phyloP scores from a whole-genome alignment of 2,329 filamentous ascomycete genomes.

The Knufia petricola region DNA sequence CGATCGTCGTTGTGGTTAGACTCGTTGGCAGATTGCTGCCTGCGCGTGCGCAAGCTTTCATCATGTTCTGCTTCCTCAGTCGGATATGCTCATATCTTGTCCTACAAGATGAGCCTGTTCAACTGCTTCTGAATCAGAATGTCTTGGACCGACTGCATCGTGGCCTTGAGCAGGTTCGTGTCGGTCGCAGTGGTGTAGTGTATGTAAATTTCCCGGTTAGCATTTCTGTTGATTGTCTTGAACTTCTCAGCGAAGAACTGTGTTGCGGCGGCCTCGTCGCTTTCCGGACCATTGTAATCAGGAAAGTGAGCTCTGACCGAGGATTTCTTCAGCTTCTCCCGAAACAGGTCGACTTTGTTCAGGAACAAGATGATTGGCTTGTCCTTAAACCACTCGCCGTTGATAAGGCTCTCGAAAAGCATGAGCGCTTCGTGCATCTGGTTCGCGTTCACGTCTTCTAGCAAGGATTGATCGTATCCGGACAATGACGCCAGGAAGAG shows the following conservation, averaged over 20 bases:
- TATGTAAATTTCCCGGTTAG: constrained; percentile 48
- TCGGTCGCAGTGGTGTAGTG: constrained; percentile 53
- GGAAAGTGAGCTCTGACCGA: constrained; percentile 68
- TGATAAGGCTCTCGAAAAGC: constrained; percentile 77
- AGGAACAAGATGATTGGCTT: constrained; percentile 75
- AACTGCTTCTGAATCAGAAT: constrained; percentile 81
- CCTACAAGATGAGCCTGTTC: constrained; percentile 62
- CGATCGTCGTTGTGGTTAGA: too few relatives aligned
- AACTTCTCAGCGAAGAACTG: constrained; percentile 80
- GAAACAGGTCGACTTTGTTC: constrained; percentile 82
- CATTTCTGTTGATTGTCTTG: constrained; percentile 59
- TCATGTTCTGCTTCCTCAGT: neutral
- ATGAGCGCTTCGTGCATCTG: constrained; percentile 87
- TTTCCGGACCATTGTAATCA: constrained; percentile 63
- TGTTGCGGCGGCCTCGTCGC: constrained; percentile 63
- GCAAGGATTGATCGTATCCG: constrained; percentile 90
- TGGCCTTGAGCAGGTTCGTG: constrained; percentile 71
- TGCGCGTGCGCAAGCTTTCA: neutral
- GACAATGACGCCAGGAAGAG: constrained; percentile 92
- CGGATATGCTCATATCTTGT: neutral
- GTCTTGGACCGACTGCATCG: constrained; percentile 76
- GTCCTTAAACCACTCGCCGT: constrained; percentile 76
- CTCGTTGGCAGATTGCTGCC: neutral
- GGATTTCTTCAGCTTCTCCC: constrained; percentile 60
- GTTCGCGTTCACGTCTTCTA: constrained; percentile 92